These are phyloP conservation scores for Vitis rotundifolia DNA, from an alignment of 164 flowering plant genomes.

Conservation along the genomic window DNA sequence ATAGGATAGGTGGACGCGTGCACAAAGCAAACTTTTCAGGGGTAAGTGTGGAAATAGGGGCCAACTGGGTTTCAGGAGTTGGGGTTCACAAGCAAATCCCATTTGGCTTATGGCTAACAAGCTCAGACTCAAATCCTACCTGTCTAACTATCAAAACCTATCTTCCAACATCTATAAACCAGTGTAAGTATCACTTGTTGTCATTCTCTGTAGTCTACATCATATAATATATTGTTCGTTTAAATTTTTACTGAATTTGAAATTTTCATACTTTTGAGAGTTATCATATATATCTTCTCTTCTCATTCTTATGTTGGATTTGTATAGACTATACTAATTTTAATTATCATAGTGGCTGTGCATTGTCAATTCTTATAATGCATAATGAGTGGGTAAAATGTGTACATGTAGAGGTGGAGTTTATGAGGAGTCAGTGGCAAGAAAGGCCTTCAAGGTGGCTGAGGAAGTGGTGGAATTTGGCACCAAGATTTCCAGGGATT, in stretches of 20 bases:
- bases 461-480: slow-evolving; percentile 5
- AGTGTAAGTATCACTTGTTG: slow-evolving; percentile 3
- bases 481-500: not conserved
- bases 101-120: slow-evolving; percentile 91
- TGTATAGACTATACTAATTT: no score
- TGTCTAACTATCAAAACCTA: slow-evolving; percentile 19
- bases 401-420: slow-evolving; percentile 28
- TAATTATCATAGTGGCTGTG: no score
- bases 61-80: slow-evolving; percentile 92
- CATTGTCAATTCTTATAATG: no score
- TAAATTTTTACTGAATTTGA: no score
- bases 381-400: no score
- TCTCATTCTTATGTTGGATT: no score
- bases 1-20: slow-evolving; percentile 84
- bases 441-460: slow-evolving; percentile 6
- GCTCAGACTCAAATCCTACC: slow-evolving; percentile 25
- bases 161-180: slow-evolving; percentile 27
- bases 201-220: no score
- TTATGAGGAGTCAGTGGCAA: slow-evolving; percentile 4
- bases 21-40: slow-evolving; percentile 69
- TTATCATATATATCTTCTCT: no score
- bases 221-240: no score
- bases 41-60: slow-evolving; percentile 81
- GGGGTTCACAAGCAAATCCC: slow-evolving; percentile 77
- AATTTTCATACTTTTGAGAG: no score